Evolutionary conservation across 257 asterid species (phyloP), one percentile per base, ranked within the genome.

Genomic region (Misopates orontium): DNA sequence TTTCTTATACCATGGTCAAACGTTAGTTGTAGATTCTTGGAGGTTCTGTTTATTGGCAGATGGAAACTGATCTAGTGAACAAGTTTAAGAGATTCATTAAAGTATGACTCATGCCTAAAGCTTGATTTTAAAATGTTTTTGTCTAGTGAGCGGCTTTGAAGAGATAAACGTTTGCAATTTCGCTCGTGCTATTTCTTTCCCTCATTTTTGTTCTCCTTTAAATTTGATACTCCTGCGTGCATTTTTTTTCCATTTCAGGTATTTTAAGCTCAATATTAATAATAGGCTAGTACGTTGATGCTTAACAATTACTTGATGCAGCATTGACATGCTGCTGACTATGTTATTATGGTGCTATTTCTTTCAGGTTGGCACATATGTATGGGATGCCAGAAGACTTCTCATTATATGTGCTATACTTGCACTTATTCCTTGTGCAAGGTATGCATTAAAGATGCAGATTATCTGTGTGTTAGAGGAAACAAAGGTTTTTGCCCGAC

Each of bases 321-420:
- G 42, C 63, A 36, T 36, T 19, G 18, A 55, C 51, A 11, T 57
- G 70, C 53, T 56, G 64, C 47, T 22, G 51, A 28, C 23, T 66
- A 63, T 25, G 50, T 63, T 74, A 66, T 77, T 78, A 25, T 62
- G 59, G 60, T 67, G 64, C 58, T 51, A 48, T 64, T 70, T 66
- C 57, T 82, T 81, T 71, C 95, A 94, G 99, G 99, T 70, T 94
- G 99, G 99, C 99, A 94, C 81, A 94, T 94, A 70, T 94, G 99
- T 71, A 94, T 92, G 71, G 90, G 76, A 68, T 94, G 99, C 67
- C 79, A 74, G 71, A 94, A 84, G 81, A 48, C 86, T 56, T 77
- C 99, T 40, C 83, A 86, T 64, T 86, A 82, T 62, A 74, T 77
- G 85, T 94, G 99, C 88, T 94, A 88, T 78, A 90, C 96, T 23